Evolutionary conservation across 1,139 yeast species (phyloP), one percentile per base, ranked within the genome.

Genomic region (Saccharomyces uvarum): DNA sequence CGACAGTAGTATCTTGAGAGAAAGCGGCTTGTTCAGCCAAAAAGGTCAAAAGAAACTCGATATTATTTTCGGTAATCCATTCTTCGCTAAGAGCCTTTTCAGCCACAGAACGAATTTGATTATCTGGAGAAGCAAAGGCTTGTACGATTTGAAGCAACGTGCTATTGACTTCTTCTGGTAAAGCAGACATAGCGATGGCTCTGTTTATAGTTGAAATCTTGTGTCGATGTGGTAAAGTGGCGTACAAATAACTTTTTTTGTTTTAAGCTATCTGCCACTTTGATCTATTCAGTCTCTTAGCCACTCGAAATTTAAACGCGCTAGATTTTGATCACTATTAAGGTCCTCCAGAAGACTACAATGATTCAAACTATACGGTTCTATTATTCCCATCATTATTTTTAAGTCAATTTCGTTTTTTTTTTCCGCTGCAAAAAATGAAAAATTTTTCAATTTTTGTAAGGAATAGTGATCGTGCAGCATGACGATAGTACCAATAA

Each of bases 101-200:
- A 11, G 97, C 97, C 38, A 77, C 80, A 6, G 90, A 73, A 68
- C 99, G 86, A 48, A 78, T 71, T 24, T 74, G 68, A 68, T 91
- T 91, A 66, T 91, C 88, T 4, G 95, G 76, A 4, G 98, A 86
- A 1, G 88, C 79, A 61, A 93, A 79, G 47, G 85, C 88, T 58
- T 76, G 74, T 47, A 90, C 75, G 54, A 93, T 77, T 63, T 80
- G 80, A 51, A 75, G 65, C 63, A 90, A 76, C 6, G 80, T 80
- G 53, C 68, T 73, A 57, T 81, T 79, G 49, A 81, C 80, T 51
- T 86, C 90, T 49, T 77, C 77, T 42, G 95, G 86, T 61, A 88
- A 71, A 28, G 75, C 76, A 26, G 86, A 77, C 86, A 81, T 82
- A 4, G 19, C 44, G 24, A 38, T 38, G 44, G 24, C 44, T 38